A percentile compares a stretch with the other conserved stretches of the same genome.
Evolutionary conservation across 2,329 filamentous ascomycete genomes (phyloP).

Genomic region (Capronia americana): DNA sequence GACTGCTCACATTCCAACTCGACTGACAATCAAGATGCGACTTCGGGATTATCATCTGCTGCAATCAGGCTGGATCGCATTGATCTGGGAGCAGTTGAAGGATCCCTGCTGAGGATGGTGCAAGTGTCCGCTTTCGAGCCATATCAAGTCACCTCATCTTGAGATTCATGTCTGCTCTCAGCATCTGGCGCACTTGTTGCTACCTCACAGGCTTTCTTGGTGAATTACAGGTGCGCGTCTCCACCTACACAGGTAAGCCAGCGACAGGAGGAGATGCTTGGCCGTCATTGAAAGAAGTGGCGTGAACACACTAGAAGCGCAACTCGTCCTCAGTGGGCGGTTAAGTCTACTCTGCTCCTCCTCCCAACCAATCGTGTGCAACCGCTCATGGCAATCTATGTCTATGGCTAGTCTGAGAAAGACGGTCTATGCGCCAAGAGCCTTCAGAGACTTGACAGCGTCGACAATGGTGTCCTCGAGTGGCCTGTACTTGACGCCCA

Average conservation of each 20-base stretch:
- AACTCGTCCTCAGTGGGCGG: too few species aligned
- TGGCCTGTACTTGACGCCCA: constrained; percentile 49
- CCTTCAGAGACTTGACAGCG: constrained; percentile 63
- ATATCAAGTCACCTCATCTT: background rate
- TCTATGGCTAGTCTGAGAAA: background rate
- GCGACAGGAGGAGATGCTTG: background rate
- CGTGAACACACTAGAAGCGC: background rate
- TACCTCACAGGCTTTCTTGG: background rate
- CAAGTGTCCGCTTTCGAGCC: background rate
- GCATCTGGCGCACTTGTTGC: background rate
- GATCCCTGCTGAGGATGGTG: background rate
- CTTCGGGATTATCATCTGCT: background rate
- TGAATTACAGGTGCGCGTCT: background rate
- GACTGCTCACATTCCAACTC: background rate
- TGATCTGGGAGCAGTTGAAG: background rate
- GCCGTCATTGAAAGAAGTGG: background rate
- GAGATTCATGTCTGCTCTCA: background rate
- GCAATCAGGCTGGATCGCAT: background rate
- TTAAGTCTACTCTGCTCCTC: background rate
- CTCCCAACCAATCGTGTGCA: background rate
- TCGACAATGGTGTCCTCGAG: constrained; percentile 48
- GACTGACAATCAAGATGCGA: background rate
- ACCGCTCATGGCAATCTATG: background rate
- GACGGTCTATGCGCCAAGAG: constrained; percentile 49
- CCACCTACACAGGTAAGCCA: background rate